Evolutionary conservation across 2,329 filamentous ascomycete genomes (phyloP).

Genomic region (Apiospora sp.): DNA sequence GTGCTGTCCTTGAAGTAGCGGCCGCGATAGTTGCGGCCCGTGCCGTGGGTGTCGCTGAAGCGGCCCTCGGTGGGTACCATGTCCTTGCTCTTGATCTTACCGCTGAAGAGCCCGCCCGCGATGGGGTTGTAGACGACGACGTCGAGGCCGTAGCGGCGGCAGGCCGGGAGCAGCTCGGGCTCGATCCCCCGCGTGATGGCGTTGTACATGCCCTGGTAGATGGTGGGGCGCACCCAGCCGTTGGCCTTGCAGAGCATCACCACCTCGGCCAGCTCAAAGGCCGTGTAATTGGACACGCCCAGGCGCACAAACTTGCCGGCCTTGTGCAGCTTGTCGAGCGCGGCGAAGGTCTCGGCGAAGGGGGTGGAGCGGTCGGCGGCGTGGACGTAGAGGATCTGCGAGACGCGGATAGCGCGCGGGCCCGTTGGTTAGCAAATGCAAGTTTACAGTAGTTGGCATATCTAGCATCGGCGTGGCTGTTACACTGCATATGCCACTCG

Average conservation of each 20-base stretch:
- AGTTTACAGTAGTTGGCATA: neutral
- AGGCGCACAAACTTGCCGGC: slow-evolving; percentile 84
- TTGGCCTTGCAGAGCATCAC: slow-evolving; percentile 80
- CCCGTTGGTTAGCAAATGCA: neutral
- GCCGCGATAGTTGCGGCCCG: slow-evolving; percentile 66
- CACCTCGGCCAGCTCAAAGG: slow-evolving; percentile 88
- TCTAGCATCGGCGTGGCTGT: neutral
- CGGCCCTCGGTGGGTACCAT: slow-evolving; percentile 70
- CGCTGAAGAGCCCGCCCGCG: slow-evolving; percentile 81
- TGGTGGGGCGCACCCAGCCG: slow-evolving; percentile 81
- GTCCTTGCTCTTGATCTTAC: slow-evolving; percentile 77
- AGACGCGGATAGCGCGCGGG: no score
- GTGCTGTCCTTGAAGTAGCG: slow-evolving; percentile 76
- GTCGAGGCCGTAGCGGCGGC: slow-evolving; percentile 78
- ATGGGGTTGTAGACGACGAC: slow-evolving; percentile 85
- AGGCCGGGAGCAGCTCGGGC: slow-evolving; percentile 75
- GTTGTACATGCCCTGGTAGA: slow-evolving; percentile 92
- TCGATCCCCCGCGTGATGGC: slow-evolving; percentile 80
- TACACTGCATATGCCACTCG: neutral
- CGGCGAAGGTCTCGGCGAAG: slow-evolving; percentile 81
- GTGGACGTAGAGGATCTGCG: slow-evolving; percentile 76
- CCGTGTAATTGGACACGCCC: slow-evolving; percentile 84
- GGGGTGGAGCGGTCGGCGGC: slow-evolving; percentile 73
- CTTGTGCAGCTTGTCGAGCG: slow-evolving; percentile 82
- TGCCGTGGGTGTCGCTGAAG: slow-evolving; percentile 64